A percentile compares a stretch with the other conserved stretches of the same genome.
Evolutionary conservation across 495 filamentous ascomycete genomes (phyloP).

Genomic region (Penicillium paradoxum): DNA sequence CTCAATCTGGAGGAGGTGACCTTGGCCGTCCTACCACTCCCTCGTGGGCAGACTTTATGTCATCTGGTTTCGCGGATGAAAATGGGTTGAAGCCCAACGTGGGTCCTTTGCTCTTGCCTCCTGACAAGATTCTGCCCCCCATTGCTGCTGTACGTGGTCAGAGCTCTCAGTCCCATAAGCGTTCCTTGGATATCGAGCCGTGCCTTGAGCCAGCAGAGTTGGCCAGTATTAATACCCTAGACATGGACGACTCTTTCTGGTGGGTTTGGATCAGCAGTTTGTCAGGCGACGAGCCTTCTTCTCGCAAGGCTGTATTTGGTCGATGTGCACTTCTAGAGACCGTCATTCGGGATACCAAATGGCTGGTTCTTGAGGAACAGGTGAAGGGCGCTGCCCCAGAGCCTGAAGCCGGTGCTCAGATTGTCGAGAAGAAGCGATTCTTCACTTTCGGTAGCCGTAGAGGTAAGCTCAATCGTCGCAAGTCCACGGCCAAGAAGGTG

Average conservation of each 20-base stretch:
- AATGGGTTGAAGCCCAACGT: conserved; percentile 43
- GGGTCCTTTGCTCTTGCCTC: conserved; percentile 69
- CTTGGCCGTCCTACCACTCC: conserved; percentile 86
- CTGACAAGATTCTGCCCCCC: conserved; percentile 86
- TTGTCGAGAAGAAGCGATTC: conserved; percentile 89
- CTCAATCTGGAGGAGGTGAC: conserved; percentile 56
- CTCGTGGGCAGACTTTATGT: conserved; percentile 96
- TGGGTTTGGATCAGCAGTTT: conserved; percentile 99
- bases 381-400: conserved; percentile 88
- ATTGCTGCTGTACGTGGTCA: conserved; percentile 64
- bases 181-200: conserved; percentile 56
- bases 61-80: conserved; percentile 83
- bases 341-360: conserved; percentile 69
- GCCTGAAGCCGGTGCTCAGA: conserved; percentile 76
- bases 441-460: conserved; percentile 77
- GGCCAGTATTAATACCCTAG: conserved; percentile 79
- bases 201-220: conserved; percentile 86
- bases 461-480: conserved; percentile 59
- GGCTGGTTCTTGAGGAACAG: conserved; percentile 95
- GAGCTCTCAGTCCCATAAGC: conserved; percentile 84
- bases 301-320: conserved; percentile 88
- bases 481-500: conserved; percentile 56
- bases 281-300: conserved; percentile 77
- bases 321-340: conserved; percentile 92
- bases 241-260: conserved; percentile 96